phyloP scores from a whole-genome alignment of 2,329 filamentous ascomycete species.

The Phaeophleospora eucalypticola region DNA sequence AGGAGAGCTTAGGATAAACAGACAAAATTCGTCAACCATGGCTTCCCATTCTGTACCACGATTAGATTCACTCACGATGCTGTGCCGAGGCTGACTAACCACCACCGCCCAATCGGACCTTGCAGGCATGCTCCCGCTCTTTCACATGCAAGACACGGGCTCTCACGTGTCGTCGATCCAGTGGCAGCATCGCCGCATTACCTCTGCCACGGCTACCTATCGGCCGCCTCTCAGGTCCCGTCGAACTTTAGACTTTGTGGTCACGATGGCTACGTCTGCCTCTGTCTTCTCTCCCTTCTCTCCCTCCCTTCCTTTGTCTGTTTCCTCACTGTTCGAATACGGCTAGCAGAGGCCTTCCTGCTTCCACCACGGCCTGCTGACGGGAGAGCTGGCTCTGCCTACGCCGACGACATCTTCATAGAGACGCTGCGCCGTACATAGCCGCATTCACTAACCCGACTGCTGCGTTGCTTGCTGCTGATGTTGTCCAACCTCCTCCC shows the following conservation, averaged over 20 bases:
- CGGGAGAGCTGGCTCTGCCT: neutral
- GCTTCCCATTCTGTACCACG: neutral
- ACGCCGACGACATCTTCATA: neutral
- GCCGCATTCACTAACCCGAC: too few relatives aligned
- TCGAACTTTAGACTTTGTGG: neutral
- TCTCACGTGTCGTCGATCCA: neutral
- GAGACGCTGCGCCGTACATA: too few relatives aligned
- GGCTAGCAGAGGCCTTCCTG: neutral
- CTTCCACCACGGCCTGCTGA: neutral
- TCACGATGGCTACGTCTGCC: slow-evolving; percentile 2
- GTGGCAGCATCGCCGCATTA: slow-evolving; percentile 1
- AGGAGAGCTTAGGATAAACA: too few relatives aligned
- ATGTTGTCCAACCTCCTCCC: too few relatives aligned
- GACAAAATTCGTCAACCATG: neutral
- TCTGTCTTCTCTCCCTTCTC: neutral
- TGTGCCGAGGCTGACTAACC: neutral
- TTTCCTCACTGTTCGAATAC: slow-evolving; percentile 4
- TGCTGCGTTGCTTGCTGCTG: too few relatives aligned
- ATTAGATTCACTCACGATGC: neutral
- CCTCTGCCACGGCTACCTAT: slow-evolving; percentile 1
- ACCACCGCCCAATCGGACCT: neutral
- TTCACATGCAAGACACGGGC: slow-evolving; percentile 4
- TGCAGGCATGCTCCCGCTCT: neutral
- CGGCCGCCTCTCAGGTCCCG: neutral
- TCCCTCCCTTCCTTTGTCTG: neutral